phyloP scores from a whole-genome alignment of 2,329 filamentous ascomycete species.

The Cryphonectria radicalis region DNA sequence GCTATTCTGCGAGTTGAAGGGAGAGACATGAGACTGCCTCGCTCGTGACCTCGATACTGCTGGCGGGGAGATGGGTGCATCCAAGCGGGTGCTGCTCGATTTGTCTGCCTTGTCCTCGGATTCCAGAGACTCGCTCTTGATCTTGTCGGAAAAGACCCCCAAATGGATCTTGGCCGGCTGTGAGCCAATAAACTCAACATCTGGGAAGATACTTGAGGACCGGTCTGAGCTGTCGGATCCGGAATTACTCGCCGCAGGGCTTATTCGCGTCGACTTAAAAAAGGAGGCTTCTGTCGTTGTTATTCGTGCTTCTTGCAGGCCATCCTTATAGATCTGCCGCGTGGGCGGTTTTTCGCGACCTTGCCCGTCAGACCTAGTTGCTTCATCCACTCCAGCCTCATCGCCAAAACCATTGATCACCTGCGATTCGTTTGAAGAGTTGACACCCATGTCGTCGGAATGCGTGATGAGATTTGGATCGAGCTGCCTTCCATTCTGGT shows the following conservation, averaged over 20 bases:
- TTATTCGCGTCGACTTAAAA: not conserved
- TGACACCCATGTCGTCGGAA: constrained; percentile 39
- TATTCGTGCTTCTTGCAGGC: constrained; percentile 2
- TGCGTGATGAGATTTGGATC: constrained; percentile 44
- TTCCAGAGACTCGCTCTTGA: constrained; percentile 18
- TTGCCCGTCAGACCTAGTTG: not conserved
- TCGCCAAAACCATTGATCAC: constrained; percentile 21
- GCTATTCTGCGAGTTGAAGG: constrained; percentile 1
- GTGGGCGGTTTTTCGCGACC: constrained; percentile 5
- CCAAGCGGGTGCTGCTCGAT: constrained; percentile 16
- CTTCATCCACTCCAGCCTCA: constrained; percentile 1
- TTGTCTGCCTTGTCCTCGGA: constrained; percentile 10
- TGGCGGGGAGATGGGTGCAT: constrained; percentile 25
- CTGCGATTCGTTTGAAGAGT: constrained; percentile 3
- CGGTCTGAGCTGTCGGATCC: constrained; percentile 20
- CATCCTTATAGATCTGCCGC: constrained; percentile 13
- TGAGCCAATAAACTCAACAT: constrained; percentile 24
- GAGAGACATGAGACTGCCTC: not conserved
- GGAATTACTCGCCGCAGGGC: not conserved
- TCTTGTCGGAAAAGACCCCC: not conserved
- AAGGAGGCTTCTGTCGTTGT: not conserved
- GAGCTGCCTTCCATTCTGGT: constrained; percentile 54
- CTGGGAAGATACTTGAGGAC: constrained; percentile 25
- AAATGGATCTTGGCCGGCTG: constrained; percentile 20
- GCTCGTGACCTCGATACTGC: constrained; percentile 9